A percentile compares a stretch with the other conserved stretches of the same genome.
Conservation (phyloP, 2,329 filamentous ascomycete species). For the Fusarium sp. region DNA sequence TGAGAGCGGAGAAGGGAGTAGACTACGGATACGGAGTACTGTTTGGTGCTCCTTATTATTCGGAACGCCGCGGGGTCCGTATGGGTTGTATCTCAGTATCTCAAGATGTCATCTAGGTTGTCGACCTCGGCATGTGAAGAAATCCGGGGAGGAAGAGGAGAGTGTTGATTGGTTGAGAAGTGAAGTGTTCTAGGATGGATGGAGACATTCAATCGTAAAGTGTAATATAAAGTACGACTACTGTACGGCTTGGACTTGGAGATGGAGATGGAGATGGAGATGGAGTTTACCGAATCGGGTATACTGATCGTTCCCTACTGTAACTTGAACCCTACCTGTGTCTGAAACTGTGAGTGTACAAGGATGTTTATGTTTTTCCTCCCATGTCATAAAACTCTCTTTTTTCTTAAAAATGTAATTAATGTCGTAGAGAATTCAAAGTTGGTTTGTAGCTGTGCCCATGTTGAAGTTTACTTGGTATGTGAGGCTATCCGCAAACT, state of each 20-base stretch:
- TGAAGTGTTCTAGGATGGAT: too few relatives aligned
- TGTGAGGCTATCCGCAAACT: slow-evolving; percentile 1
- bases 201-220: neutral
- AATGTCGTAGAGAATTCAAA: neutral
- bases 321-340: neutral
- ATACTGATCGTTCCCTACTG: slow-evolving; percentile 32
- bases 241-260: too few relatives aligned
- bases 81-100: neutral
- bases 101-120: neutral
- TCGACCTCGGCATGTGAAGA: slow-evolving; percentile 26
- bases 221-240: too few relatives aligned
- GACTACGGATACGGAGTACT: too few relatives aligned
- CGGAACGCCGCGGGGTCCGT: slow-evolving; percentile 32
- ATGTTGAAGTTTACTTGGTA: slow-evolving; percentile 1
- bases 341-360: neutral
- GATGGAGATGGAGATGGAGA: too few relatives aligned
- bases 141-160: slow-evolving; percentile 16
- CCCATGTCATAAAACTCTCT: neutral
- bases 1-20: too few relatives aligned
- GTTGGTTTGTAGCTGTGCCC: neutral
- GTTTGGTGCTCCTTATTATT: neutral
- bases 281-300: slow-evolving; percentile 34
- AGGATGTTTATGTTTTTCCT: neutral
- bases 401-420: too few relatives aligned
- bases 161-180: slow-evolving; percentile 15